Percentiles rank a stretch among this genome's conserved stretches.
Conservation (phyloP, 768 basidiomycete species). For the Dioszegia aurantiaca region DNA sequence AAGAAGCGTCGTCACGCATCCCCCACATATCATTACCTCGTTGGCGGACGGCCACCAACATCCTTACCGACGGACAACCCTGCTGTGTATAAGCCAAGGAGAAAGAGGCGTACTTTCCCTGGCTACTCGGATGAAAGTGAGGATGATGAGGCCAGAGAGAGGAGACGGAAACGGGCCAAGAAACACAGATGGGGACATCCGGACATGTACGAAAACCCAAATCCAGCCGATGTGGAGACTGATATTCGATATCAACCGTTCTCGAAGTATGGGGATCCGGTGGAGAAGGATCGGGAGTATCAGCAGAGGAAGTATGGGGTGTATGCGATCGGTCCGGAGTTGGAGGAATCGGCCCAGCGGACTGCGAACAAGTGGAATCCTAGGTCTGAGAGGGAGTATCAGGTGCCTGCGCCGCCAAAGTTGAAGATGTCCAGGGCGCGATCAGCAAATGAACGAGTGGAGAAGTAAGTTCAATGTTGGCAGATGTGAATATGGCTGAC, state of each 20-base stretch:
- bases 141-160: not conserved
- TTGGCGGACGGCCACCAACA: too few species aligned
- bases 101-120: not conserved
- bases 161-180: not conserved
- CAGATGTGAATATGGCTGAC: not conserved
- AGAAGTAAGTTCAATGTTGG: conserved; percentile 1
- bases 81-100: not conserved
- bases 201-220: too few species aligned
- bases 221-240: not conserved
- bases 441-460: not conserved
- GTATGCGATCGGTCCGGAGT: not conserved
- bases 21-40: too few species aligned
- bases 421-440: conserved; percentile 9
- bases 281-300: not conserved
- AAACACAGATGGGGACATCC: not conserved
- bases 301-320: not conserved
- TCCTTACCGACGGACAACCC: too few species aligned
- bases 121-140: not conserved
- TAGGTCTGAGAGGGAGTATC: not conserved
- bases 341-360: not conserved
- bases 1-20: too few species aligned
- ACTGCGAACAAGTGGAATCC: not conserved
- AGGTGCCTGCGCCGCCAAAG: not conserved
- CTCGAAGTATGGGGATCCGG: conserved; percentile 3
- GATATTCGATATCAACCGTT: conserved; percentile 2